phyloP scores from a whole-genome alignment of 148 eudicot species.

The Chenopodium berlandieri region DNA sequence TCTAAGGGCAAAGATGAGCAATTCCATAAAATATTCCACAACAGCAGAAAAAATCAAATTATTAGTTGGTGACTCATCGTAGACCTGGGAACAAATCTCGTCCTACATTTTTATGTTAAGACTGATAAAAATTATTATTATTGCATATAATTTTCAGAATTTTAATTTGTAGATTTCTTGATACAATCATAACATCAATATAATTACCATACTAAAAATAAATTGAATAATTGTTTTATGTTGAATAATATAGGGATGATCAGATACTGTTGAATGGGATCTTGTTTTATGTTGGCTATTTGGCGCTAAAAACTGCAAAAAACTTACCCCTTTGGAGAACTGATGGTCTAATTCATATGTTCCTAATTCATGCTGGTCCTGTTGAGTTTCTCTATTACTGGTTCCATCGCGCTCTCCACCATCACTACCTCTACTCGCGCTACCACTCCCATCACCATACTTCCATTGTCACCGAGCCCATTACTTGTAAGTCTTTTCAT shows the following conservation, averaged over 20 bases:
- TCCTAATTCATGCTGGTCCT: constrained; percentile 45
- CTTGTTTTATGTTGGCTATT: constrained; percentile 32
- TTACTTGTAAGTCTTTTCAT: constrained; percentile 40
- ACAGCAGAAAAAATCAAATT: no score
- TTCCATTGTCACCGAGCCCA: constrained; percentile 60
- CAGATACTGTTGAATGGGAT: constrained; percentile 53
- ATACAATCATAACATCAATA: not conserved
- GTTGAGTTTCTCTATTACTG: constrained; percentile 64
- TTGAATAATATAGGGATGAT: constrained; percentile 55
- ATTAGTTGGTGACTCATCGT: no score
- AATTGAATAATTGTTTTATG: not conserved
- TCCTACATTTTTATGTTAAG: no score
- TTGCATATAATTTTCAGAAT: no score
- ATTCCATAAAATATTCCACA: no score
- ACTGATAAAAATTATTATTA: no score
- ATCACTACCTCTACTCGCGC: constrained; percentile 59
- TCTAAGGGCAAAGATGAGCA: no score
- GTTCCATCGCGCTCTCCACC: constrained; percentile 69
- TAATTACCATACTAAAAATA: not conserved
- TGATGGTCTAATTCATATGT: constrained; percentile 41
- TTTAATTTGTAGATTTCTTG: no score
- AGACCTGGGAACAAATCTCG: no score
- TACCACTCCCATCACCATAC: constrained; percentile 70
- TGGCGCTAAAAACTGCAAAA: constrained; percentile 19
- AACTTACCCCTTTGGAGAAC: constrained; percentile 58